Conservation (phyloP, 371 early-diverging fungal genomes). For the Syncephalastrum monosporum region DNA sequence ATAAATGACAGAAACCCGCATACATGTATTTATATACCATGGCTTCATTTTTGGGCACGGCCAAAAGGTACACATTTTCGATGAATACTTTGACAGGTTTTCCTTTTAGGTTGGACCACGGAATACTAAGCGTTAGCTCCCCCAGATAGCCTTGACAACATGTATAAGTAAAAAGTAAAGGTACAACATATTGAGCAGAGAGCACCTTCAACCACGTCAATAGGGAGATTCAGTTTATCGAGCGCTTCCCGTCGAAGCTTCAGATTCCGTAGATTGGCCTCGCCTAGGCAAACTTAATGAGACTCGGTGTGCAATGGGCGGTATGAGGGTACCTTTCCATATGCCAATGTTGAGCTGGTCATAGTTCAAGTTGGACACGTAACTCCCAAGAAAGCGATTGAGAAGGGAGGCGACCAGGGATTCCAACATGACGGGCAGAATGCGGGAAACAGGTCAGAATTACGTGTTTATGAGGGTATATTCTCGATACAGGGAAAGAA, state of each 20-base stretch:
- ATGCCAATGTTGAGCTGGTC: constrained; percentile 86
- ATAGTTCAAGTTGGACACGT: constrained; percentile 85
- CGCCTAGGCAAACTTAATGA: constrained; percentile 50
- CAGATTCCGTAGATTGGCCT: constrained; percentile 79
- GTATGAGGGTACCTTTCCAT: constrained; percentile 70
- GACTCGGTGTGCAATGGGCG: constrained; percentile 3
- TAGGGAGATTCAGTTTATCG: constrained; percentile 81
- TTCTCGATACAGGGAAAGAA: too few relatives aligned
- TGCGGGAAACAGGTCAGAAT: too few relatives aligned
- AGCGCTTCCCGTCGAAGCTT: constrained; percentile 75
- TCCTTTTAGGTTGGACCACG: constrained; percentile 86
- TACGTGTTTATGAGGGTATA: too few relatives aligned
- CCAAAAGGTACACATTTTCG: constrained; percentile 76
- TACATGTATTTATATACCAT: constrained; percentile 17
- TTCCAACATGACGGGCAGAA: constrained; percentile 72
- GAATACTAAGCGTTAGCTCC: constrained; percentile 76
- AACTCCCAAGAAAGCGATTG: constrained; percentile 81
- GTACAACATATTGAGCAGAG: neutral
- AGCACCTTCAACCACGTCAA: constrained; percentile 79
- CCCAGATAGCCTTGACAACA: constrained; percentile 69
- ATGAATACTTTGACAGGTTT: constrained; percentile 80
- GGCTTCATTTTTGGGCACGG: constrained; percentile 67
- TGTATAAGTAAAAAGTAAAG: neutral
- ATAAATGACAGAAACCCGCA: neutral
- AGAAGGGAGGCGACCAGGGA: constrained; percentile 72